phyloP scores from a whole-genome alignment of 345 rosid genomes.

The Dipteronia dyeriana region DNA sequence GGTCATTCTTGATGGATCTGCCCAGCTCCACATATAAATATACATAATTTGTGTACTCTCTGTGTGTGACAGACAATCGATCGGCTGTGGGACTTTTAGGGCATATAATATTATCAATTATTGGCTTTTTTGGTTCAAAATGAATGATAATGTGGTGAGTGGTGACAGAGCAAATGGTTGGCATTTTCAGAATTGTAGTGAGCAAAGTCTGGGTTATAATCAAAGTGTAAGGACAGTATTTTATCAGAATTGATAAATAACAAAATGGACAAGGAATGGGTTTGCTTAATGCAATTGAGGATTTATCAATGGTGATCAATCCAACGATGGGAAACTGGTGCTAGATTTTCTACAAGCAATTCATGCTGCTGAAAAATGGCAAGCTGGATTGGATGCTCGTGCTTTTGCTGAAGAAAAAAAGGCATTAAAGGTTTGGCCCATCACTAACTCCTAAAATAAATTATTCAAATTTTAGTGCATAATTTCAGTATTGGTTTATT shows the following conservation, averaged over 20 bases:
- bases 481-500: neutral
- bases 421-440: conserved; percentile 62
- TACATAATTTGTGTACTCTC: neutral
- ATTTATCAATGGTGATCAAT: conserved; percentile 51
- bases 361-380: conserved; percentile 87
- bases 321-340: conserved; percentile 74
- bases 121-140: neutral
- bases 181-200: too few species aligned
- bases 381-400: conserved; percentile 82
- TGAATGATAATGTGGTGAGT: too few species aligned
- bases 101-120: conserved; percentile 19
- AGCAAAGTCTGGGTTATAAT: too few species aligned
- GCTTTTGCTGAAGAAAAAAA: conserved; percentile 70
- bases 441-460: conserved; percentile 12
- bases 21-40: neutral
- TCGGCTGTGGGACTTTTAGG: conserved; percentile 14
- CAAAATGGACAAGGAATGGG: conserved; percentile 22
- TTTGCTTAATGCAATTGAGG: conserved; percentile 48
- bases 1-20: conserved; percentile 13
- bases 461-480: conserved; percentile 17
- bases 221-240: too few species aligned
- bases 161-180: too few species aligned
- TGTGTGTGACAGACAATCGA: conserved; percentile 13
- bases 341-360: conserved; percentile 85
- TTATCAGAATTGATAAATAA: too few species aligned